phyloP scores from a whole-genome alignment of 768 basidiomycete species.

The Tricholoma sp. region DNA sequence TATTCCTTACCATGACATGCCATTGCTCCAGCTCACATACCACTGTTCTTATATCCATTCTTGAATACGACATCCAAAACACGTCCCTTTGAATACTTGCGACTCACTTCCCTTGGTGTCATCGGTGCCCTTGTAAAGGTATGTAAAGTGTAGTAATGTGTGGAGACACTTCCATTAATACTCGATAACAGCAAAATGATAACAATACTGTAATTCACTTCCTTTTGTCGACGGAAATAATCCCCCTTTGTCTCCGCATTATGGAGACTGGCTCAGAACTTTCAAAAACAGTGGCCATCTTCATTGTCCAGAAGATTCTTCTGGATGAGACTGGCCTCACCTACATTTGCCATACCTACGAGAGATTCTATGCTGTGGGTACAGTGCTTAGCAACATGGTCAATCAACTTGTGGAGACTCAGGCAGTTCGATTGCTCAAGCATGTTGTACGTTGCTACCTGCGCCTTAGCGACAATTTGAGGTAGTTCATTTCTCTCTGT shows the following conservation, averaged over 20 bases:
- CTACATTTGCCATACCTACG: slow-evolving; percentile 99
- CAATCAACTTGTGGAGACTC: slow-evolving; percentile 94
- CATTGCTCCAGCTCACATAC: slow-evolving; percentile 80
- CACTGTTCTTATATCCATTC: slow-evolving; percentile 97
- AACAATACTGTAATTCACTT: slow-evolving; percentile 99
- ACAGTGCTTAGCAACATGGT: slow-evolving; percentile 99
- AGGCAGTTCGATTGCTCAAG: slow-evolving; percentile 92
- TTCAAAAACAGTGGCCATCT: slow-evolving; percentile 98
- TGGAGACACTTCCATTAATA: background rate
- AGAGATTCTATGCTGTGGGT: slow-evolving; percentile 98
- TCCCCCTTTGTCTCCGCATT: slow-evolving; percentile 96
- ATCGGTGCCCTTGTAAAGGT: slow-evolving; percentile 99
- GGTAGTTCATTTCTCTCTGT: slow-evolving; percentile 39
- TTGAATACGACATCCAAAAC: slow-evolving; percentile 99
- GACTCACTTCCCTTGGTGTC: slow-evolving; percentile 98
- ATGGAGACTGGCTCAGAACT: slow-evolving; percentile 99
- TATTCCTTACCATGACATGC: slow-evolving; percentile 43
- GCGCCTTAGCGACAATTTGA: slow-evolving; percentile 90
- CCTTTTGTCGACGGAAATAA: slow-evolving; percentile 97
- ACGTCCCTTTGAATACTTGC: slow-evolving; percentile 97
- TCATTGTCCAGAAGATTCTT: slow-evolving; percentile 98
- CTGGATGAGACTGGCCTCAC: slow-evolving; percentile 96
- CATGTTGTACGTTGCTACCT: slow-evolving; percentile 98
- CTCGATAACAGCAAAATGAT: slow-evolving; percentile 81
- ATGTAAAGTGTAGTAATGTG: slow-evolving; percentile 11